phyloP scores from a whole-genome alignment of 1,284 basidiomycete genomes.

The Apiotrichum laibachii region DNA sequence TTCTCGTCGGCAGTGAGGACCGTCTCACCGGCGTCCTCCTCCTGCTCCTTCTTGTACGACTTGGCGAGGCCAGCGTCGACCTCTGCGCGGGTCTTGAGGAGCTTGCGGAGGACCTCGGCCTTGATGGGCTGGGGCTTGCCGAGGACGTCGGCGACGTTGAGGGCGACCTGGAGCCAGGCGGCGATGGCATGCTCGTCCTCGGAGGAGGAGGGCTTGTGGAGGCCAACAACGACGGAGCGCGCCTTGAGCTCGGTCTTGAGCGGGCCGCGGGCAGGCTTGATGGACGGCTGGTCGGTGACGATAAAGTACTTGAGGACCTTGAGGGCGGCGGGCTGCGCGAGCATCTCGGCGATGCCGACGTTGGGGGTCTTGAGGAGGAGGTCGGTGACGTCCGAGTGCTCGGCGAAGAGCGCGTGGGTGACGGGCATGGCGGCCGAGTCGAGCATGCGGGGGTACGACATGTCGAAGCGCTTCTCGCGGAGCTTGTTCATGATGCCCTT shows the following conservation, averaged over 20 bases:
- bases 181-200: conserved; percentile 57
- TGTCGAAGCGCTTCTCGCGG: conserved; percentile 74
- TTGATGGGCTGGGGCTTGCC: conserved; percentile 56
- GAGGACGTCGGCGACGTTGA: conserved; percentile 70
- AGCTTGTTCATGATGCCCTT: conserved; percentile 71
- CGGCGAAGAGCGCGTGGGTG: conserved; percentile 67
- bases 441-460: conserved; percentile 55
- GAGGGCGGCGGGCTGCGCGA: conserved; percentile 58
- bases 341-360: conserved; percentile 59
- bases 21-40: conserved; percentile 65
- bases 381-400: conserved; percentile 75
- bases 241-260: conserved; percentile 56
- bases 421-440: conserved; percentile 39
- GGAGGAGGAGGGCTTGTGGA: conserved; percentile 58
- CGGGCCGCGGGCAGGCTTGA: conserved; percentile 59
- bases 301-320: conserved; percentile 69
- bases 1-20: conserved; percentile 60
- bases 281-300: conserved; percentile 75
- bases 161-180: conserved; percentile 64
- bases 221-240: conserved; percentile 69
- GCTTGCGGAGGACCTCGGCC: conserved; percentile 73
- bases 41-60: conserved; percentile 55
- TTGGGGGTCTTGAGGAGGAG: conserved; percentile 65
- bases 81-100: conserved; percentile 67
- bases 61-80: conserved; percentile 55